A percentile compares a stretch with the other conserved stretches of the same genome.
phyloP scores from a whole-genome alignment of 495 filamentous ascomycete genomes.

The Penicillium longicatenatum region DNA sequence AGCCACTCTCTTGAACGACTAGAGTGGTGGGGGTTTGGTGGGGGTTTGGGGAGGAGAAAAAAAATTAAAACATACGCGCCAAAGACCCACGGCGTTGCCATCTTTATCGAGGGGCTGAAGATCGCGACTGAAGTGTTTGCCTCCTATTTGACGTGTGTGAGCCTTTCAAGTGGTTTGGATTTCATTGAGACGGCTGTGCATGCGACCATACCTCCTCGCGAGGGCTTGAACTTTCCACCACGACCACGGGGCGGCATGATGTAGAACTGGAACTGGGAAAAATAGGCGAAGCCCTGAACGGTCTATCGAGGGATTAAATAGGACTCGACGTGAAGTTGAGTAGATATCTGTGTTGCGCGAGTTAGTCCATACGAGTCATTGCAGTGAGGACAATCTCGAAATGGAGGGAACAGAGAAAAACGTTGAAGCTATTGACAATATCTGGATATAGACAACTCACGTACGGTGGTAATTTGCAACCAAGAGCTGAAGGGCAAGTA shows the following conservation, averaged over 20 bases:
- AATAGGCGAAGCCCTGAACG: not conserved
- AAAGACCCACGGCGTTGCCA: constrained; percentile 75
- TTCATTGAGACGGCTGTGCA: constrained; percentile 3
- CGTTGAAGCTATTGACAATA: not conserved
- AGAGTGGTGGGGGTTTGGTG: not conserved
- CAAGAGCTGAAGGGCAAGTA: not conserved
- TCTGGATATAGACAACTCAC: not conserved
- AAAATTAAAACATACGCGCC: constrained; percentile 57
- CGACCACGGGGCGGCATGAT: constrained; percentile 61
- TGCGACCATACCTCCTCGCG: constrained; percentile 73
- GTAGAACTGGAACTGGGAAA: not conserved
- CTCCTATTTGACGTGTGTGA: constrained; percentile 56
- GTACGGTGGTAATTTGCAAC: not conserved
- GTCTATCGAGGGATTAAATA: not conserved
- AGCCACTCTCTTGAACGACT: not conserved
- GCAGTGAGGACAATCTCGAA: not conserved
- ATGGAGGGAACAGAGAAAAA: not conserved
- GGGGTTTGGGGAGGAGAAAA: not conserved
- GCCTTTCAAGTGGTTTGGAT: not conserved
- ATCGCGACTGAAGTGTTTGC: constrained; percentile 91
- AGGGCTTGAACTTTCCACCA: constrained; percentile 93
- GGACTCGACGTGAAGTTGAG: not conserved
- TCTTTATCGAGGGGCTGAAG: constrained; percentile 84
- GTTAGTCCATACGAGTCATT: not conserved
- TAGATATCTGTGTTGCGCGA: not conserved